A percentile compares a stretch with the other conserved stretches of the same genome.
phyloP scores from a whole-genome alignment of 2,329 filamentous ascomycete species.

The Colletotrichum liaoningense region DNA sequence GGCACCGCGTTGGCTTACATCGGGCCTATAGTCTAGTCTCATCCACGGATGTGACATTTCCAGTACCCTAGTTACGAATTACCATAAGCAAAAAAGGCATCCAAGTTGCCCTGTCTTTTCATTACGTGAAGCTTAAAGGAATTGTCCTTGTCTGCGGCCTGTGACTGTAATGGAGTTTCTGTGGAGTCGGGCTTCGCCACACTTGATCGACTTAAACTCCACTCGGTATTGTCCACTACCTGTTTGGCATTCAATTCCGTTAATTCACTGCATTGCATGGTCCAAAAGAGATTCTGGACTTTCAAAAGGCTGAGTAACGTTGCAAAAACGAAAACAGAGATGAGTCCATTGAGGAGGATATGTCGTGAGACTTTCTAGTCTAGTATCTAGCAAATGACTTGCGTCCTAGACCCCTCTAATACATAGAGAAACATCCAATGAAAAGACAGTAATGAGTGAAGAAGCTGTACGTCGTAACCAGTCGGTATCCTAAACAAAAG shows the following conservation, averaged over 20 bases:
- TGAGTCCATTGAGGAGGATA: not conserved
- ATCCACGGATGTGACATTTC: not conserved
- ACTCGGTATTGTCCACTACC: not conserved
- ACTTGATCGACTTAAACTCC: not conserved
- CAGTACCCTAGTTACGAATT: not conserved
- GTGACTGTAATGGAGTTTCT: not conserved
- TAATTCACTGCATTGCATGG: not conserved
- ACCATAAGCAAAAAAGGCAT: not conserved
- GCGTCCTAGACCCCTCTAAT: not conserved
- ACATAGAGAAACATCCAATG: not conserved
- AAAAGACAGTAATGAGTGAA: not conserved
- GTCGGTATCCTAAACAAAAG: not conserved
- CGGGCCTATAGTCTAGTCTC: not conserved
- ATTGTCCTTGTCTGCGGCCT: not conserved
- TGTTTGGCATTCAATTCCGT: not conserved
- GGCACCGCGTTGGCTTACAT: not conserved
- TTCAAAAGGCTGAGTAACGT: not conserved
- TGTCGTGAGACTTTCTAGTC: constrained; percentile 5
- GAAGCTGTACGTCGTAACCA: not conserved
- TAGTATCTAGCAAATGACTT: not conserved
- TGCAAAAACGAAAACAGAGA: not conserved
- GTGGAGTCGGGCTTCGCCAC: not conserved
- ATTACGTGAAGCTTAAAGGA: not conserved
- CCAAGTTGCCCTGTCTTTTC: not conserved
- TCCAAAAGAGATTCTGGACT: no score